These are phyloP conservation scores for Aureobasidium sp. DNA, from an alignment of 2,329 filamentous ascomycete genomes.

Conservation along the genomic window DNA sequence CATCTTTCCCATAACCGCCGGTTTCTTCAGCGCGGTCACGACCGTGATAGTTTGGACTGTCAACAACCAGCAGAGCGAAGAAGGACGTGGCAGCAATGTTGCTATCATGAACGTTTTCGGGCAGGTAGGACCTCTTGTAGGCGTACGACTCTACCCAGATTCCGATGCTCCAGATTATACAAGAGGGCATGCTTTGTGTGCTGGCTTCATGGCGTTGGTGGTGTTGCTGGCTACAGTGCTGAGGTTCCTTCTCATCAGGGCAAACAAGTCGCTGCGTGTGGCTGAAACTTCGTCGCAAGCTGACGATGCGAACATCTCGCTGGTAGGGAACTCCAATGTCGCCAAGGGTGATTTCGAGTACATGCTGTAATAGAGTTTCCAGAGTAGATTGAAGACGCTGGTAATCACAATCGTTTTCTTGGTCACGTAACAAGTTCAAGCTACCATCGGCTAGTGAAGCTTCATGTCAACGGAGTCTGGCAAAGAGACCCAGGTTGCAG, in stretches of 20 bases:
- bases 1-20: slow-evolving; percentile 67
- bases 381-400: not conserved
- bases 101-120: slow-evolving; percentile 74
- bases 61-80: slow-evolving; percentile 68
- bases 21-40: slow-evolving; percentile 78
- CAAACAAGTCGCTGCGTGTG: slow-evolving; percentile 20
- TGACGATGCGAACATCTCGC: not conserved
- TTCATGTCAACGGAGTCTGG: too few species aligned
- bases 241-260: slow-evolving; percentile 30
- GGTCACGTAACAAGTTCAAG: too few species aligned
- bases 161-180: slow-evolving; percentile 41
- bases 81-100: slow-evolving; percentile 65
- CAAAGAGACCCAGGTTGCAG: too few species aligned
- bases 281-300: not conserved
- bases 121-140: slow-evolving; percentile 61
- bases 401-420: not conserved
- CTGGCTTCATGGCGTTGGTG: slow-evolving; percentile 40
- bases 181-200: slow-evolving; percentile 42
- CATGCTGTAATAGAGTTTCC: not conserved
- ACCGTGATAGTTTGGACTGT: slow-evolving; percentile 82
- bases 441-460: too few species aligned
- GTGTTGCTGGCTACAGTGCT: slow-evolving; percentile 34
- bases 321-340: not conserved
- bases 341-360: not conserved
- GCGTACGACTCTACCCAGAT: slow-evolving; percentile 46